Conservation (phyloP, 345 rosid genomes). For the Lumnitzera littorea region DNA sequence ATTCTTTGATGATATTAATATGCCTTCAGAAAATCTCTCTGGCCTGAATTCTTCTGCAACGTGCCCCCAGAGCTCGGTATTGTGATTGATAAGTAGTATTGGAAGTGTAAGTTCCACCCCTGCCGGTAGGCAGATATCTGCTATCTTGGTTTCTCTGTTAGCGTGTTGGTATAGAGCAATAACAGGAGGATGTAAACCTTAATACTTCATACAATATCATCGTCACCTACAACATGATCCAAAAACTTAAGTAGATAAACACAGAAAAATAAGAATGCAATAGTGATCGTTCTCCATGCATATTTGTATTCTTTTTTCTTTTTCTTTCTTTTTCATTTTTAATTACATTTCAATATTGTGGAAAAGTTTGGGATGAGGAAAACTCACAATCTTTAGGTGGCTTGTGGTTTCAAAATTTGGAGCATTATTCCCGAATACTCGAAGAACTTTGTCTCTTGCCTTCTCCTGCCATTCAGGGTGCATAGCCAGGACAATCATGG, state of each 20-base stretch:
- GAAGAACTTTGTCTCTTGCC: no score
- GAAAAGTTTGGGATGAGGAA: background rate
- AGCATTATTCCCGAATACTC: no score
- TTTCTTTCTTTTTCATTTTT: no score
- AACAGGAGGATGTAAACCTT: background rate
- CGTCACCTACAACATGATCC: background rate
- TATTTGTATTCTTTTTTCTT: no score
- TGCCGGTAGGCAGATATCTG: background rate
- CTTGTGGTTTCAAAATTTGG: background rate
- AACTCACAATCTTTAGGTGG: background rate
- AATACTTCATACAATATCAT: background rate
- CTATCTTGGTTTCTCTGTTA: constrained; percentile 1
- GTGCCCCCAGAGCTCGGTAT: background rate
- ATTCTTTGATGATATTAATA: background rate
- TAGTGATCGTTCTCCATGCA: no score
- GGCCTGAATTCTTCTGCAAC: background rate
- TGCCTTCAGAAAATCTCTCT: background rate
- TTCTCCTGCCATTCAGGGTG: no score
- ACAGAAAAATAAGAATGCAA: no score
- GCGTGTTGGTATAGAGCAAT: background rate
- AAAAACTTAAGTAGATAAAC: no score
- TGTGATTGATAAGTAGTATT: background rate
- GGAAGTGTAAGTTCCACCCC: constrained; percentile 1
- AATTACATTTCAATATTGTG: background rate
- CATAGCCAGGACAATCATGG: no score